These are phyloP conservation scores for Blumeria hordei DNA, from an alignment of 2,329 filamentous ascomycete genomes.

Conservation along the genomic window DNA sequence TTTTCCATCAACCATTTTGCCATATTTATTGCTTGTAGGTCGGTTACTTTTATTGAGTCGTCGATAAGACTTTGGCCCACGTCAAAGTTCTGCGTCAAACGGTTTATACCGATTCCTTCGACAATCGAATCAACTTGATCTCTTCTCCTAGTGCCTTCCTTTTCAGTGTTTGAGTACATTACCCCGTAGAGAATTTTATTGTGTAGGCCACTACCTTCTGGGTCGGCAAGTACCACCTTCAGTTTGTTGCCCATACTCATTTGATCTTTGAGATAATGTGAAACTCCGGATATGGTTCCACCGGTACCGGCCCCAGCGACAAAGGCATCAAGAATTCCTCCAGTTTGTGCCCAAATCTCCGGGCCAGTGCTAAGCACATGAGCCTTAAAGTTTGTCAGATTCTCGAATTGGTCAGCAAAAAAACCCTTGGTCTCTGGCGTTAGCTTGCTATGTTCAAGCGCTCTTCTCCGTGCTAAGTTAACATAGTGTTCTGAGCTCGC, in stretches of 20 bases:
- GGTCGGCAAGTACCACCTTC: slow-evolving; percentile 67
- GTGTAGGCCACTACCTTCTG: slow-evolving; percentile 78
- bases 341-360: slow-evolving; percentile 64
- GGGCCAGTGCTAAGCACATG: slow-evolving; percentile 69
- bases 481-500: slow-evolving; percentile 88
- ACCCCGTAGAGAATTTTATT: slow-evolving; percentile 84
- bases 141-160: slow-evolving; percentile 68
- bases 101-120: slow-evolving; percentile 87
- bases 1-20: slow-evolving; percentile 90
- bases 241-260: slow-evolving; percentile 18
- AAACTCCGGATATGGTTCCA: slow-evolving; percentile 74
- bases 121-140: slow-evolving; percentile 91
- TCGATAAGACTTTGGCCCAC: slow-evolving; percentile 67
- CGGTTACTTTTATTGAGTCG: slow-evolving; percentile 70
- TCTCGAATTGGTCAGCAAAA: slow-evolving; percentile 95
- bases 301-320: slow-evolving; percentile 86
- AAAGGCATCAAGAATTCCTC: slow-evolving; percentile 57
- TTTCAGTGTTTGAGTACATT: slow-evolving; percentile 79
- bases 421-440: slow-evolving; percentile 49
- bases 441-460: slow-evolving; percentile 43
- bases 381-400: slow-evolving; percentile 64
- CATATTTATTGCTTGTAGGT: slow-evolving; percentile 77
- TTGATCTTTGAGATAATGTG: slow-evolving; percentile 48
- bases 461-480: slow-evolving; percentile 61
- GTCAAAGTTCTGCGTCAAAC: slow-evolving; percentile 84